Evolutionary conservation across 208 protist species (phyloP), one percentile per base, ranked within the genome.

Genomic region (Blechomonas ayalai): DNA sequence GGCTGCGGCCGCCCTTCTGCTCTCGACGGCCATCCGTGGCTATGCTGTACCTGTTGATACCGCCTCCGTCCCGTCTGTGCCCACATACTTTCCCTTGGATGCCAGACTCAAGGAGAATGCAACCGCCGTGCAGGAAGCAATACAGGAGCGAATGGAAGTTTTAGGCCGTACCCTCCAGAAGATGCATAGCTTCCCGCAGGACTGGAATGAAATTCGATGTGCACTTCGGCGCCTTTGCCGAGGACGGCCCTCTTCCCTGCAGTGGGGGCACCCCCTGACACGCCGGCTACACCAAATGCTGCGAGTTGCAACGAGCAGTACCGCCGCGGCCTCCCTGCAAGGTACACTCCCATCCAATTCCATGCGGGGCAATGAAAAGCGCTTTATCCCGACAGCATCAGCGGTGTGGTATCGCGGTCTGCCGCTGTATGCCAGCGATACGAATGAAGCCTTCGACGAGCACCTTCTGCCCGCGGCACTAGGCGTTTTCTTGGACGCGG

Each of bases 401-500:
- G 59, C 65, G 5, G 38, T 61, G 38, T 73, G 65, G 65, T 38
- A 49, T 26, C 58, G 33, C n/a, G 65, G 65, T 2, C 29, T 29
- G n/a, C 38, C 42, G 24, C 35, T 59, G 12, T 48, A 35, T 33
- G 41, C 18, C 37, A 71, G 40, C 27, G 51, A 29, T 24, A 28
- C 38, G 2, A 16, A 19, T 5, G 34, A 47, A 3, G 33, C 45
- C 15, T 54, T 49, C 12, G 63, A 63, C 16, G 23, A 31, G 1
- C 39, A 56, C 22, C 75, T 78, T 28, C 46, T 80, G 22, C 73
- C 69, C 8, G 72, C 64, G 4, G 81, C 69, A 12, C 8, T 84
- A 19, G 52, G 62, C 8, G 50, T 50, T n/a, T 24, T 61, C 28
- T 28, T 77, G 3, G 60, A 67, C 12, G 42, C 42, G 24, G 42